phyloP scores from a whole-genome alignment of 176 grass and related monocot species.

The Triticum timopheevii region DNA sequence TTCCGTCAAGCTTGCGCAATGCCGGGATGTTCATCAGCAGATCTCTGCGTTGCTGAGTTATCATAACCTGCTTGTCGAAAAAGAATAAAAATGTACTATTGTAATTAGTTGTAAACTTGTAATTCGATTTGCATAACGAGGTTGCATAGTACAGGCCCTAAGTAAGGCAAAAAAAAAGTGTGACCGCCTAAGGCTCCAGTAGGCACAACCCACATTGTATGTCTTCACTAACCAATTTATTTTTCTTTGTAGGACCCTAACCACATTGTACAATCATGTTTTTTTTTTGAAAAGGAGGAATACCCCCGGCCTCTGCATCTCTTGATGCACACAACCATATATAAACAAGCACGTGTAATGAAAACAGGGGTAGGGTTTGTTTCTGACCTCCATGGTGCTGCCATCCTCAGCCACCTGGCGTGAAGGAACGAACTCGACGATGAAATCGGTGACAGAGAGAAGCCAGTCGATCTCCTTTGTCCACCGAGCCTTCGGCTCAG shows the following conservation, averaged over 20 bases:
- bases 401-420: conserved; percentile 59
- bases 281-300: no score
- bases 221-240: no score
- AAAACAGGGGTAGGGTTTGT: not conserved
- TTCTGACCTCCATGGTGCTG: conserved; percentile 69
- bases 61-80: conserved; percentile 59
- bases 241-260: no score
- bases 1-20: conserved; percentile 69
- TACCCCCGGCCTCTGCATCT: no score
- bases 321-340: no score
- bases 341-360: not conserved
- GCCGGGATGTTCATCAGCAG: conserved; percentile 88
- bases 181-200: no score
- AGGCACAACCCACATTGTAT: no score
- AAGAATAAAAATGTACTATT: not conserved
- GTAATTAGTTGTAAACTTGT: no score
- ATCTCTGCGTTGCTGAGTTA: conserved; percentile 80
- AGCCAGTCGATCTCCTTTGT: conserved; percentile 86
- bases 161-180: no score
- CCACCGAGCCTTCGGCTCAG: conserved; percentile 68
- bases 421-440: conserved; percentile 87
- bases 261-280: not conserved
- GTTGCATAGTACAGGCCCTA: not conserved
- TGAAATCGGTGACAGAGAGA: conserved; percentile 71
- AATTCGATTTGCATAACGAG: not conserved